Evolutionary conservation across 768 basidiomycete species (phyloP).

Genomic region (Russula foetens): DNA sequence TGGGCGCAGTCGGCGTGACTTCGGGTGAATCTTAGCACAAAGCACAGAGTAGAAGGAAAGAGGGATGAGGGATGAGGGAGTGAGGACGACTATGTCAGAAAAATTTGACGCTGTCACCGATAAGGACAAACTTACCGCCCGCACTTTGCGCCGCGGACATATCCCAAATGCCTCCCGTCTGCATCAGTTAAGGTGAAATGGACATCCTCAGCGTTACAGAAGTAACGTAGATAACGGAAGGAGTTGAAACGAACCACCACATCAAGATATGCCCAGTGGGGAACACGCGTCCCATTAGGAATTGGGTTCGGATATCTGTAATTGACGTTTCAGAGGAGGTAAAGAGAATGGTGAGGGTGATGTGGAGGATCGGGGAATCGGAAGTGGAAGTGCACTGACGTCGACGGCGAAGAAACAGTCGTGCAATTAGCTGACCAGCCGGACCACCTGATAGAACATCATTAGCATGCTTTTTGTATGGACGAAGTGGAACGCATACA

Average conservation of each 20-base stretch:
- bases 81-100: background rate
- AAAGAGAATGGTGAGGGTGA: background rate
- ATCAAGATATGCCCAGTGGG: slow-evolving; percentile 1
- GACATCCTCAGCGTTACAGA: background rate
- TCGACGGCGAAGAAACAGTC: background rate
- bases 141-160: background rate
- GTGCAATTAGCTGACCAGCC: background rate
- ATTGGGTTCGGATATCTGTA: background rate
- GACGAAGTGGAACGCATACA: background rate
- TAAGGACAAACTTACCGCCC: background rate
- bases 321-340: background rate
- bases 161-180: background rate
- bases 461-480: background rate
- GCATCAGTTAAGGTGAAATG: background rate
- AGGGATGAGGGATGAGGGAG: background rate
- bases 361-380: background rate
- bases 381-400: background rate
- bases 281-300: background rate
- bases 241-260: too few species aligned
- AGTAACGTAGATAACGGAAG: background rate
- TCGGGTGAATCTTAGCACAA: slow-evolving; percentile 5
- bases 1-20: background rate
- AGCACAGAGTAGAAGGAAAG: background rate
- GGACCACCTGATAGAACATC: background rate
- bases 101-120: too few species aligned